phyloP scores from a whole-genome alignment of 2,329 filamentous ascomycete genomes.

The Cladosporium halotolerans region DNA sequence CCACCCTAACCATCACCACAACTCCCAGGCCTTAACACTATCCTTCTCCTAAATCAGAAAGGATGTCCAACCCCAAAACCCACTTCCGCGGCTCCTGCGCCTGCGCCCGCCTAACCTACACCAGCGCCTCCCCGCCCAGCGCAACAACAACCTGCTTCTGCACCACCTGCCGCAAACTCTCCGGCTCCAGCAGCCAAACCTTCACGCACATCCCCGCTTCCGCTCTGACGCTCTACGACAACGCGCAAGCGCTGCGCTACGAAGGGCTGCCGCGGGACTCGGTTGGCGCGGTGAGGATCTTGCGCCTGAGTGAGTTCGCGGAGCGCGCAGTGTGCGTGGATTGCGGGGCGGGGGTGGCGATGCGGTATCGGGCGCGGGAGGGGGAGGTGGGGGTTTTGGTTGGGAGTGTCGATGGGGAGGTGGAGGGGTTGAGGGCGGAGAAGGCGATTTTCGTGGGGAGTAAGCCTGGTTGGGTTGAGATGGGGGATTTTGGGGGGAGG shows the following conservation, averaged over 20 bases:
- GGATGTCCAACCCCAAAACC: neutral
- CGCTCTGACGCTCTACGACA: constrained; percentile 17
- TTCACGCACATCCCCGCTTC: constrained; percentile 15
- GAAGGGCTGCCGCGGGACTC: constrained; percentile 17
- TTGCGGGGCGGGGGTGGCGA: constrained; percentile 19
- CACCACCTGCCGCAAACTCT: constrained; percentile 21
- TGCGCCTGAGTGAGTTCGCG: constrained; percentile 14
- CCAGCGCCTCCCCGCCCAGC: constrained; percentile 14
- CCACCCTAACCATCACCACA: no score
- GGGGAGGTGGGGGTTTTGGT: neutral
- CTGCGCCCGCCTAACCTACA: constrained; percentile 21
- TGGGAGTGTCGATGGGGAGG: neutral
- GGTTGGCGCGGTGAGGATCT: constrained; percentile 14
- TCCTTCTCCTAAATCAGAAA: neutral
- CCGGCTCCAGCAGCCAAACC: constrained; percentile 18
- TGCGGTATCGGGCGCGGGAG: constrained; percentile 16
- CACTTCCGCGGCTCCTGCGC: constrained; percentile 21
- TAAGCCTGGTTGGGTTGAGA: neutral
- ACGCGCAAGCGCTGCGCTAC: constrained; percentile 15
- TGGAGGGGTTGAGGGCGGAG: neutral
- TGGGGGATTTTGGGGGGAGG: neutral
- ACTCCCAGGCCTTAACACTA: no score
- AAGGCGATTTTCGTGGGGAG: neutral
- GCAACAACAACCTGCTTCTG: constrained; percentile 18
- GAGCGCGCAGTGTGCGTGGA: constrained; percentile 19